phyloP scores from a whole-genome alignment of 306 rosid species.

The Quercus alba region DNA sequence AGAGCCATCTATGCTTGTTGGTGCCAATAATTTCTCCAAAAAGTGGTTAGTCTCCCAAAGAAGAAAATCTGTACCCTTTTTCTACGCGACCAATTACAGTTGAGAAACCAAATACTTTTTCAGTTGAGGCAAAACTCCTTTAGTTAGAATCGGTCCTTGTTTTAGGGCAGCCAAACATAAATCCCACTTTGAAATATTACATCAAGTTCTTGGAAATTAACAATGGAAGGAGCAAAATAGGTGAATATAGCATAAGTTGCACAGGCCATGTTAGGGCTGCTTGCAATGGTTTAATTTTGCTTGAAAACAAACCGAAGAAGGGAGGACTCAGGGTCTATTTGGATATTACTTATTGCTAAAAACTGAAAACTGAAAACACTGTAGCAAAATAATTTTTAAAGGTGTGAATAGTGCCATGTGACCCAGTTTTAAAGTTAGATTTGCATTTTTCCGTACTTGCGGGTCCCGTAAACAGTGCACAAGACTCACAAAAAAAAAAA shows the following conservation, averaged over 20 bases:
- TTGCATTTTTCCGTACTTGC: too few relatives aligned
- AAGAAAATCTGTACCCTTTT: neutral
- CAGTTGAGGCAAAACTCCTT: conserved; percentile 35
- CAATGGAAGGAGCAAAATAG: conserved; percentile 16
- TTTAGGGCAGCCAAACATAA: conserved; percentile 14
- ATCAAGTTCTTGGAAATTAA: conserved; percentile 35
- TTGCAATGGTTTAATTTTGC: conserved; percentile 50
- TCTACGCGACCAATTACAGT: neutral
- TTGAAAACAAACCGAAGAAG: conserved; percentile 36
- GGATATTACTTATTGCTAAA: too few relatives aligned
- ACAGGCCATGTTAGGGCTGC: conserved; percentile 38
- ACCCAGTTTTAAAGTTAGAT: too few relatives aligned
- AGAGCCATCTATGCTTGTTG: too few relatives aligned
- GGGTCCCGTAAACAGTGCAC: too few relatives aligned
- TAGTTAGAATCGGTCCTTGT: conserved; percentile 16
- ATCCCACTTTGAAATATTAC: neutral
- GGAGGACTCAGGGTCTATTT: conserved; percentile 1
- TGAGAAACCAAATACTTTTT: conserved; percentile 20
- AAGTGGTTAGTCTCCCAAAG: too few relatives aligned
- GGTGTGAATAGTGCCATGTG: too few relatives aligned
- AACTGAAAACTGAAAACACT: too few relatives aligned
- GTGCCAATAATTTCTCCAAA: too few relatives aligned
- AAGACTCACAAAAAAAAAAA: too few relatives aligned
- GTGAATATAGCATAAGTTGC: conserved; percentile 36
- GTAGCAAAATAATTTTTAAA: too few relatives aligned